Evolutionary conservation across 495 filamentous ascomycete genomes (phyloP).

Genomic region (Oleoguttula mirabilis): DNA sequence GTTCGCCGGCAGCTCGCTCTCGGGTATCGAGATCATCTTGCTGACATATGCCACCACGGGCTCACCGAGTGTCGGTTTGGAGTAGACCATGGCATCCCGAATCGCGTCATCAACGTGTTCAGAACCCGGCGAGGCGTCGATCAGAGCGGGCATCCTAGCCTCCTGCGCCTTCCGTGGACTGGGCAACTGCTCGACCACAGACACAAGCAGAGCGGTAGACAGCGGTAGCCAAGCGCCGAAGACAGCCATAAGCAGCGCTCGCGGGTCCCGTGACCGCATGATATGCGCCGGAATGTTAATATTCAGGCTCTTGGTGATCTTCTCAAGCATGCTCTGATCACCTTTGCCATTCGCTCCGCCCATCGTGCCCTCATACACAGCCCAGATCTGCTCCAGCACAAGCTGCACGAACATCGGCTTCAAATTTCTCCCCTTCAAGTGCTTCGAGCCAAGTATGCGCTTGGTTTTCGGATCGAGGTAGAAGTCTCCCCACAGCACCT

Average conservation of each 20-base stretch:
- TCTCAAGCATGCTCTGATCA: conserved; percentile 72
- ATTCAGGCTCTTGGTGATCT: conserved; percentile 84
- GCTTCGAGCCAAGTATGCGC: conserved; percentile 77
- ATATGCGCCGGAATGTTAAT: conserved; percentile 74
- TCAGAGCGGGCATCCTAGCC: conserved; percentile 62
- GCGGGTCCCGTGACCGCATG: conserved; percentile 71
- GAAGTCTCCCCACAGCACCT: conserved; percentile 93
- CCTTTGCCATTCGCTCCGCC: conserved; percentile 73
- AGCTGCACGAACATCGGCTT: conserved; percentile 98
- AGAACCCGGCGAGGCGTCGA: conserved; percentile 70
- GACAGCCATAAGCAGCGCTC: conserved; percentile 68
- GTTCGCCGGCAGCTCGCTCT: conserved; percentile 75
- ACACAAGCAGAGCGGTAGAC: conserved; percentile 84
- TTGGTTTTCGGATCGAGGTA: conserved; percentile 97
- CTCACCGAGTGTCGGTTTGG: conserved; percentile 52
- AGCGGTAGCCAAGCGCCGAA: conserved; percentile 87
- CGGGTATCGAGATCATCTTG: conserved; percentile 93
- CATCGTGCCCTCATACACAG: conserved; percentile 83
- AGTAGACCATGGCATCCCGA: conserved; percentile 67
- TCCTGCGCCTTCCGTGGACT: conserved; percentile 76
- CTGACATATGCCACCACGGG: conserved; percentile 93
- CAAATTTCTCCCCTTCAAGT: conserved; percentile 77
- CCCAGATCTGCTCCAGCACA: conserved; percentile 93
- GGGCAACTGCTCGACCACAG: conserved; percentile 84
- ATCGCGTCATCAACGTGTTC: conserved; percentile 53